Percentiles rank a stretch among this genome's conserved stretches.
Conservation (phyloP, 2,329 filamentous ascomycete species). For the Beauveria varroae region DNA sequence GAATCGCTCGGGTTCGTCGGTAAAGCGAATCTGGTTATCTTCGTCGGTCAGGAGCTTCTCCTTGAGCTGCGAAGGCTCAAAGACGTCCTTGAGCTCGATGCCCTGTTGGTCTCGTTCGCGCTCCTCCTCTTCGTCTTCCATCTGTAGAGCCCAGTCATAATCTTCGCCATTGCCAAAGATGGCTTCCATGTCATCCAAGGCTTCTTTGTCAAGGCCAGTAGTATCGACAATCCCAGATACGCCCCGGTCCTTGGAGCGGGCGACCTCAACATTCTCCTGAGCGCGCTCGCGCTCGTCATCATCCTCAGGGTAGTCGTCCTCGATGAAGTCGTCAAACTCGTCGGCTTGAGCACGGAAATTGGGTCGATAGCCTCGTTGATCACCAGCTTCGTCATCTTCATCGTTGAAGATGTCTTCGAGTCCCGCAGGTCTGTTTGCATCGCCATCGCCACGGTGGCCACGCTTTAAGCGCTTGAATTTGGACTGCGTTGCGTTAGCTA, state of each 20-base stretch:
- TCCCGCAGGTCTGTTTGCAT: conserved; percentile 59
- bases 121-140: conserved; percentile 80
- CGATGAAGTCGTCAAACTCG: conserved; percentile 93
- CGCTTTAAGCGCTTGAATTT: conserved; percentile 97
- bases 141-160: conserved; percentile 87
- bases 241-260: conserved; percentile 66
- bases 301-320: conserved; percentile 87
- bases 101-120: conserved; percentile 72
- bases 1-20: conserved; percentile 88
- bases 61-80: conserved; percentile 88
- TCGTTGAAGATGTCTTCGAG: conserved; percentile 93
- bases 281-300: conserved; percentile 69
- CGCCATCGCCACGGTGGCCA: conserved; percentile 69
- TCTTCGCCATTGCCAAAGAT: conserved; percentile 96
- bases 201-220: conserved; percentile 81
- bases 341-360: conserved; percentile 57
- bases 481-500: conserved; percentile 43
- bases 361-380: conserved; percentile 45
- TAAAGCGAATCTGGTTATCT: conserved; percentile 82
- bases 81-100: conserved; percentile 93
- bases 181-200: conserved; percentile 89
- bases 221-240: conserved; percentile 67
- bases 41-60: conserved; percentile 95
- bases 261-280: conserved; percentile 82
- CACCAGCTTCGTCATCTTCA: conserved; percentile 70